Percentiles rank a stretch among this genome's conserved stretches.
These are phyloP conservation scores for Naganishia friedmannii DNA, from an alignment of 768 basidiomycete species.

Conservation along the genomic window DNA sequence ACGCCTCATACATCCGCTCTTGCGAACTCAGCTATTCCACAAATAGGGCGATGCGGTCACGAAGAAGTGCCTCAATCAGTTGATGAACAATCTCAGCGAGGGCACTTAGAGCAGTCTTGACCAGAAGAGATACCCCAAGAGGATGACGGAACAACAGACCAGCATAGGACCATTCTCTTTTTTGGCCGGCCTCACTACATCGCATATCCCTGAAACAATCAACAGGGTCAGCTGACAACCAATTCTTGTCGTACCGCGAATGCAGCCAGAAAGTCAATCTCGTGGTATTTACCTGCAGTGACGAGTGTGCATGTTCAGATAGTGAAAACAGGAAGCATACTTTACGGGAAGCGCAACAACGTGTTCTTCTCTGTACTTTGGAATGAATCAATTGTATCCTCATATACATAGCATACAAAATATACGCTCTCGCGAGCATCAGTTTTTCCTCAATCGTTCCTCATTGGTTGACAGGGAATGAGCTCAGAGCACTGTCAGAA, in stretches of 20 bases:
- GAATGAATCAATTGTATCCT: constrained; percentile 1
- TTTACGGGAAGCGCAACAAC: neutral
- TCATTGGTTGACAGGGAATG: too few species aligned
- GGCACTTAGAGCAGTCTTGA: constrained; percentile 7
- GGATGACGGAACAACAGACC: neutral
- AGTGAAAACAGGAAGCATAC: neutral
- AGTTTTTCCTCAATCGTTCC: too few species aligned
- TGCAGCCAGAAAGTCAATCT: neutral
- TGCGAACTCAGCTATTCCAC: neutral
- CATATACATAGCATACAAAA: neutral
- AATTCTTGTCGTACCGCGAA: constrained; percentile 1
- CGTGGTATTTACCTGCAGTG: neutral
- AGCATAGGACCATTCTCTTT: neutral
- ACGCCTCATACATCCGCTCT: neutral
- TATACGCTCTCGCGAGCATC: neutral
- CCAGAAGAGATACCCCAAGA: neutral
- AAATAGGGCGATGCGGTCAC: constrained; percentile 93
- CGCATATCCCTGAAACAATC: neutral
- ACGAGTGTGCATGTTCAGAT: neutral
- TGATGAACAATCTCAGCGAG: constrained; percentile 47
- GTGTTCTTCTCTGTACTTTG: neutral
- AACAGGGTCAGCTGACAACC: neutral
- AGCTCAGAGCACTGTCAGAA: too few species aligned
- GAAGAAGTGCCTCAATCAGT: constrained; percentile 49
- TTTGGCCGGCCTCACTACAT: neutral